Percentiles rank a stretch among this genome's conserved stretches.
phyloP scores from a whole-genome alignment of 805 yeast genomes.

The Pichia californica region DNA sequence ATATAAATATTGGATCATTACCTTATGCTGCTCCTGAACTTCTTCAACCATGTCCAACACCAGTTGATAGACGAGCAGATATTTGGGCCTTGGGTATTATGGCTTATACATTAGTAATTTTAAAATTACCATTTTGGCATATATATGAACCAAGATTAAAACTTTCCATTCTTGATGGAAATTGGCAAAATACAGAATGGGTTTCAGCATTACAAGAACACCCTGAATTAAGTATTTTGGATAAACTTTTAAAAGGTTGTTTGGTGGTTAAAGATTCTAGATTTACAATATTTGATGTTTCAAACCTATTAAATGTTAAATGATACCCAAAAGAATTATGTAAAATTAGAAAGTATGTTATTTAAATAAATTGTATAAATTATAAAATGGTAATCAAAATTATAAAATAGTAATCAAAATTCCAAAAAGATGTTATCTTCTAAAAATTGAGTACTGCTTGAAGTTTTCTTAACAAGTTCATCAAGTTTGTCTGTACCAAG shows the following conservation, averaged over 20 bases:
- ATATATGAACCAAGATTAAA: constrained; percentile 75
- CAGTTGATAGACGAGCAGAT: constrained; percentile 63
- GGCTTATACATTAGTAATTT: constrained; percentile 63
- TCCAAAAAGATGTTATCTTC: not conserved
- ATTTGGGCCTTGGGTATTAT: constrained; percentile 89
- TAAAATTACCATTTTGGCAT: constrained; percentile 77
- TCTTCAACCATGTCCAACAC: constrained; percentile 52
- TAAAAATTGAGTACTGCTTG: not conserved
- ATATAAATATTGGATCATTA: constrained; percentile 61
- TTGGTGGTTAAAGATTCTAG: constrained; percentile 4
- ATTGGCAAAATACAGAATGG: constrained; percentile 19
- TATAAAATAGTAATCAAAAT: no score
- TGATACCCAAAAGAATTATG: no score
- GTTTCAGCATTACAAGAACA: not conserved
- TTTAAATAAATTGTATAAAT: no score
- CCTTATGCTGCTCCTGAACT: constrained; percentile 93
- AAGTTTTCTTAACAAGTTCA: constrained; percentile 6
- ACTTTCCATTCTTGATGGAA: constrained; percentile 63
- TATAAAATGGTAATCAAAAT: no score
- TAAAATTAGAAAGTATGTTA: no score
- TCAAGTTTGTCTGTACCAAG: constrained; percentile 11
- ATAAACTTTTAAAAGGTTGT: constrained; percentile 6
- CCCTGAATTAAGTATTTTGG: not conserved
- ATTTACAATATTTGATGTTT: constrained; percentile 5
- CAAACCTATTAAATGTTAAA: not conserved